Base-by-base conservation (phyloP, 176 grass and related monocot genomes). In the Pontederia crassipes region DNA sequence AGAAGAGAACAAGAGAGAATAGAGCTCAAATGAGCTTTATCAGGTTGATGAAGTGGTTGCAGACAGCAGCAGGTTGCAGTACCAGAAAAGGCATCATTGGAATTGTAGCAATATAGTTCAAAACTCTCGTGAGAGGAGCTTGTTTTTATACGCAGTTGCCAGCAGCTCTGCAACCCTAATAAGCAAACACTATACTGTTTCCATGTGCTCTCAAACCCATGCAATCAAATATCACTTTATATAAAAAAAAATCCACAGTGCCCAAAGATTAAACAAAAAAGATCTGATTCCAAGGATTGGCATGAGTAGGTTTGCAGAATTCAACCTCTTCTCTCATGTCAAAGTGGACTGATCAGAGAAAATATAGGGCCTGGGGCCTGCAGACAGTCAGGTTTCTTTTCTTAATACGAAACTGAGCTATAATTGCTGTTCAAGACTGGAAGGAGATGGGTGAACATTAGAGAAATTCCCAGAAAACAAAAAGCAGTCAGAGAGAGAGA, bases 61-160 rank as follows among this genome's bases (percentile, higher is more conserved):
- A 72, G 69, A 15, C 40, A 15, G 17, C 59, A 55, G 8, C 28
- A 8, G n/a, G 26, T 62, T 17, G 52, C 52, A 32, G 57, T 72
- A 61, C 57, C 46, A 20, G 57, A 61, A 55, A 73, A 54, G 59
- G 29, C 59, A 62, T 47, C 70, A 55, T 63, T 63, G 58, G 59
- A 73, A 62, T 15, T 10, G 48, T 61, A 11, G 57, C 12, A 28
- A 29, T 32, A 11, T 4, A 17, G 15, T 45, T 15, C 35, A 45
- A 26, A 60, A 29, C 9, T 59, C 55, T 71, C 40, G n/a, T 24
- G 48, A 46, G 17, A 48, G 11, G 40, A 11, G 28, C 7, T 8
- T 9, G 28, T n/a, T 8, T 4, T 40, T 17, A 10, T 15, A 29
- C 28, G 1, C 58, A 74, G 52, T 64, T 64, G 59, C 59, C 71